These are phyloP conservation scores for Debaryomyces nepalensis DNA, from an alignment of 1,139 yeast species.

Conservation along the genomic window DNA sequence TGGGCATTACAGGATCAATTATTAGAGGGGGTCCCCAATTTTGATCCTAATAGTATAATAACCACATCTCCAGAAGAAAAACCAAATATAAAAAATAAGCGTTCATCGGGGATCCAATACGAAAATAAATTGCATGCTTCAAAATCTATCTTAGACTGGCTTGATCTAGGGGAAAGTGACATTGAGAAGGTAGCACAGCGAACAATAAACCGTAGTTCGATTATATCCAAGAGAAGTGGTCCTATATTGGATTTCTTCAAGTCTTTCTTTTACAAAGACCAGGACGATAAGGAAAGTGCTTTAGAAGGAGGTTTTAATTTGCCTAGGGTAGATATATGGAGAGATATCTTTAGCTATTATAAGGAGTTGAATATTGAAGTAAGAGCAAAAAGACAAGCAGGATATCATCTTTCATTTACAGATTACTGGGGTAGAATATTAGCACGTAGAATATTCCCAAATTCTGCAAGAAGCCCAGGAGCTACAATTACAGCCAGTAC, in stretches of 20 bases:
- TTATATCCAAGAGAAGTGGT: neutral
- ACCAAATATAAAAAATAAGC: neutral
- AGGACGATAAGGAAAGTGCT: neutral
- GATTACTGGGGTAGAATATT: constrained; percentile 74
- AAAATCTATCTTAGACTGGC: constrained; percentile 5
- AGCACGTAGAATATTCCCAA: constrained; percentile 49
- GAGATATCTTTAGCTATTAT: constrained; percentile 49
- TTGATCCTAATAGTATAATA: constrained; percentile 30
- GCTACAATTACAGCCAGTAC: constrained; percentile 29
- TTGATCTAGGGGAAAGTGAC: constrained; percentile 1
- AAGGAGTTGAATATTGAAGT: constrained; percentile 56
- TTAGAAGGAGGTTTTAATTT: neutral
- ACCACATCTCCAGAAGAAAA: neutral
- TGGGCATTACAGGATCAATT: constrained; percentile 57
- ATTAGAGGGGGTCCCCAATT: constrained; percentile 58
- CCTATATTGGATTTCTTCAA: constrained; percentile 9
- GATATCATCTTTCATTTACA: constrained; percentile 62
- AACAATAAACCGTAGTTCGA: neutral
- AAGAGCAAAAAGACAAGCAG: constrained; percentile 53
- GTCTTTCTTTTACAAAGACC: constrained; percentile 11
- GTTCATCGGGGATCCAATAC: neutral
- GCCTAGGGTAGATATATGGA: constrained; percentile 19
- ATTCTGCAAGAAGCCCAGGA: constrained; percentile 42
- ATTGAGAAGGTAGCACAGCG: too few species aligned
- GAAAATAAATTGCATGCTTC: neutral